Evolutionary conservation across 1,284 basidiomycete genomes (phyloP).

Genomic region (Fomitopsis pinicola): DNA sequence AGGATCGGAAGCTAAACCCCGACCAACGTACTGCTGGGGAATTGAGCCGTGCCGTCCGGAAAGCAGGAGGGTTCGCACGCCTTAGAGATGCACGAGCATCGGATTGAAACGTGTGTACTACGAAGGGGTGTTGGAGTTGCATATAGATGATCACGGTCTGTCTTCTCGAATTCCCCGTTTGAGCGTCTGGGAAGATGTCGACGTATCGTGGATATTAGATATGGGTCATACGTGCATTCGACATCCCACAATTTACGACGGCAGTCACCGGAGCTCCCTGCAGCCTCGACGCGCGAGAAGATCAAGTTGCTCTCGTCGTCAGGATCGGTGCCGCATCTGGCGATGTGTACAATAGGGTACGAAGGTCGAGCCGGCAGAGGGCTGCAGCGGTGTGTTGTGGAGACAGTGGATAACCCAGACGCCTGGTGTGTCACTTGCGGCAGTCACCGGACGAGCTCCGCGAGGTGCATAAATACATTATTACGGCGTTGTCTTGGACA

Average conservation of each 20-base stretch:
- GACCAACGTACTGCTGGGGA: conserved; percentile 88
- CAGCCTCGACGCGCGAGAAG: not conserved
- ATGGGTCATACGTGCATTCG: not conserved
- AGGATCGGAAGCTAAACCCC: conserved; percentile 76
- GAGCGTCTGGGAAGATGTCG: not conserved
- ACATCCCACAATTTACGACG: not conserved
- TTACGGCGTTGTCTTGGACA: not conserved
- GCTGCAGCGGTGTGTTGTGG: not conserved
- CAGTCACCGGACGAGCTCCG: not conserved
- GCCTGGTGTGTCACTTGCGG: not conserved
- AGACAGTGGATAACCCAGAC: not conserved
- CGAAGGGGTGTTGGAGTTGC: not conserved
- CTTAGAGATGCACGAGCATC: conserved; percentile 10
- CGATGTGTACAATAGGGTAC: not conserved
- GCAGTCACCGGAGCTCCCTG: not conserved
- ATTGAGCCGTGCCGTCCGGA: conserved; percentile 58
- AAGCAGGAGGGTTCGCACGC: conserved; percentile 39
- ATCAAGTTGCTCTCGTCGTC: not conserved
- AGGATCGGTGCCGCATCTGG: not conserved
- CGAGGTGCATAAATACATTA: not conserved
- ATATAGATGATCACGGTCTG: not conserved
- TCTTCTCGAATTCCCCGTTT: not conserved
- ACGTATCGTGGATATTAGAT: not conserved
- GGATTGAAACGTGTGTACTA: conserved; percentile 12
- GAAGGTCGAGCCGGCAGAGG: not conserved